Evolutionary conservation across 331 rosid genomes (phyloP), one percentile per base, ranked within the genome.

Genomic region (Malus hybrid): DNA sequence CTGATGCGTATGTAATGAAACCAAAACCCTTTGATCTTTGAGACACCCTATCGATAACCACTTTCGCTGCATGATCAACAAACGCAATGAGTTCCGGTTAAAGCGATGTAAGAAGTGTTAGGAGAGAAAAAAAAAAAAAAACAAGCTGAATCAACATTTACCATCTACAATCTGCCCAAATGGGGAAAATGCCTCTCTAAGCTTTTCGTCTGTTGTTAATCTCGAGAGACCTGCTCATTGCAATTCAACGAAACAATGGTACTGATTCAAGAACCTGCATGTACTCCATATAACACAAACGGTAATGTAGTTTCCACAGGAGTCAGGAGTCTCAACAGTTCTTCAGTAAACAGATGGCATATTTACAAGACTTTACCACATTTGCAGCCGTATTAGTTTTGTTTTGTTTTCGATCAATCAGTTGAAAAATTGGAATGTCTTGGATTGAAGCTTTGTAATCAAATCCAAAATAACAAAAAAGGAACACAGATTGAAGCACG

Each of bases 11-110:
- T 6, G 91, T 74, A 19, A 94, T 88, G 78, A 94, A 94, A 50
- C 73, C 99, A 42, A 86, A 92, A 33, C 99, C 99, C 85, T 94
- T 94, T 0, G 99, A 92, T 84, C 97, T 85, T 78, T 97, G 97
- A 1, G 97, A 79, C 57, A 36, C 87, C 83, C 97, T 86, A 77
- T 94, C 96, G 3, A 85, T 85, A 75, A 91, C 79, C 78, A 94
- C 93, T 85, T 88, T 94, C 5, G 96, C 96, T 92, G 90, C 72
- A 72, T 44, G 67, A 46, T 65, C 82, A 82, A 74, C 32, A 76
- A 18, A 50, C 33, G 22, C 28, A 36, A 66, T 67, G 70, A 24
- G 74, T 77, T 86, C 80, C 24, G 54, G 12, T 19, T 29, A 54
- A 66, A 22, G 60, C 60, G 69, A 60, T 28, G 64, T 71, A 72